Conservation (phyloP, 2,329 filamentous ascomycete genomes). For the Xylaria sp. region DNA sequence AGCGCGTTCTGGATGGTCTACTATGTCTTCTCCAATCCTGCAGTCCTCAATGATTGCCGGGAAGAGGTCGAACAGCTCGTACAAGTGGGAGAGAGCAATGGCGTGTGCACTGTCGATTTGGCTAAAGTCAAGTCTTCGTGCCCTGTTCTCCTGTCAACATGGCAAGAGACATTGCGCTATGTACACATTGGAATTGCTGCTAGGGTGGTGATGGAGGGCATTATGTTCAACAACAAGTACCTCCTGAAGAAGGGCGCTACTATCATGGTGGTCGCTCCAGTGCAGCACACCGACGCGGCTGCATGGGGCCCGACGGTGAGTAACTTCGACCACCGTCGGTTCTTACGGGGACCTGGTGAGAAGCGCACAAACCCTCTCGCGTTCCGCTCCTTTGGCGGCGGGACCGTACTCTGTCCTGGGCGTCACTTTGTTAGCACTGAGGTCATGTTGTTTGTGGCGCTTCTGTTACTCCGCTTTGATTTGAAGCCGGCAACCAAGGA, state of each 20-base stretch:
- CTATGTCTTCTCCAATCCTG: constrained; percentile 21
- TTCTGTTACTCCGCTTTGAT: constrained; percentile 22
- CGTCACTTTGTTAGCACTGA: constrained; percentile 25
- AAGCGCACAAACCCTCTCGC: constrained; percentile 12
- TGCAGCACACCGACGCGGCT: constrained; percentile 11
- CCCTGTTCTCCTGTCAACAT: constrained; percentile 23
- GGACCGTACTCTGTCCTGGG: constrained; percentile 17
- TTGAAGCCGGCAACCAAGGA: constrained; percentile 8
- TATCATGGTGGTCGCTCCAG: constrained; percentile 11
- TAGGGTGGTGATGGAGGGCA: constrained; percentile 13
- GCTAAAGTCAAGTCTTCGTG: constrained; percentile 13
- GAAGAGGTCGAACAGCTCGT: constrained; percentile 9
- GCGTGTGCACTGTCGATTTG: constrained; percentile 5
- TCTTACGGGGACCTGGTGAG: constrained; percentile 4
- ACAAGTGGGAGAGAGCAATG: not conserved
- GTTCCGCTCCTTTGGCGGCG: constrained; percentile 20
- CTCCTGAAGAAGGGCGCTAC: constrained; percentile 21
- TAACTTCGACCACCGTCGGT: constrained; percentile 17
- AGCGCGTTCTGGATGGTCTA: constrained; percentile 21
- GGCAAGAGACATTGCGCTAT: constrained; percentile 19
- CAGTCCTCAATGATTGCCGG: constrained; percentile 28
- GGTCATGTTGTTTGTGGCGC: constrained; percentile 15
- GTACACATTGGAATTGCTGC: constrained; percentile 12
- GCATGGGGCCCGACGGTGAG: constrained; percentile 16
- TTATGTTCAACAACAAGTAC: constrained; percentile 18